Base-by-base conservation (phyloP, 1,284 basidiomycete genomes). In the Ganoderma boninense region DNA sequence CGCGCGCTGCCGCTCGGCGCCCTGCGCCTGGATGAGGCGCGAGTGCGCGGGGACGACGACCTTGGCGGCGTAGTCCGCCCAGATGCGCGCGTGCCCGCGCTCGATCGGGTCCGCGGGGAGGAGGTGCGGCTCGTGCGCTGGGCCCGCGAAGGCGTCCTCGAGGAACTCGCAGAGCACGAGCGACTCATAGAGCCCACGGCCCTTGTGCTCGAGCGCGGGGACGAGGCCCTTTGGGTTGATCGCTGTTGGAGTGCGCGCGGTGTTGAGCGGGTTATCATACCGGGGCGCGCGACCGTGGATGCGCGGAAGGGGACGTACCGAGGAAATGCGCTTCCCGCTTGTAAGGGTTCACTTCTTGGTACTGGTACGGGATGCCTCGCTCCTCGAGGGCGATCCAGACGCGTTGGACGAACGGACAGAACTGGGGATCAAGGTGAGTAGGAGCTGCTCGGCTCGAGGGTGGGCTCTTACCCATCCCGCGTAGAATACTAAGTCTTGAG, bases 151-250 rank as follows among this genome's bases (percentile, higher is more conserved):
- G 1, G 84, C 85, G 56, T 90, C 89, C 73, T 91, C 89, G 71
- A 91, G 82, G 79, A 90, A 90, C 77, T 91, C 89, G 78, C 84
- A 84, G 46, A 91, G 26, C 64, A 91, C 81, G 64, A 89, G 82
- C 4, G 88, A 90, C 74, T 91, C 90, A 79, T 90, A 89, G 16
- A 92, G 78, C 1, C 88, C 85, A 65, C 84, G 85, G 38, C 87
- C 87, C 64, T 87, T 81, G 78, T 87, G 87, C 69, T 87, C 87
- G 52, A 90, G 77, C 0, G 89, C 87, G 0, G 91, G 91, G 7
- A 93, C 91, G 43, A 92, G 86, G 4, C 91, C 91, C 76, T 90
- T 90, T 0, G 91, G 90, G 72, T 90, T 91, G 71, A 92, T 87
- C 29, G 84, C 89, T 85, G 69, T 26, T 8, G 11, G 38, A 8